These are phyloP conservation scores for Vitis hybrid DNA, from an alignment of 177 flowering plant genomes.

Conservation along the genomic window DNA sequence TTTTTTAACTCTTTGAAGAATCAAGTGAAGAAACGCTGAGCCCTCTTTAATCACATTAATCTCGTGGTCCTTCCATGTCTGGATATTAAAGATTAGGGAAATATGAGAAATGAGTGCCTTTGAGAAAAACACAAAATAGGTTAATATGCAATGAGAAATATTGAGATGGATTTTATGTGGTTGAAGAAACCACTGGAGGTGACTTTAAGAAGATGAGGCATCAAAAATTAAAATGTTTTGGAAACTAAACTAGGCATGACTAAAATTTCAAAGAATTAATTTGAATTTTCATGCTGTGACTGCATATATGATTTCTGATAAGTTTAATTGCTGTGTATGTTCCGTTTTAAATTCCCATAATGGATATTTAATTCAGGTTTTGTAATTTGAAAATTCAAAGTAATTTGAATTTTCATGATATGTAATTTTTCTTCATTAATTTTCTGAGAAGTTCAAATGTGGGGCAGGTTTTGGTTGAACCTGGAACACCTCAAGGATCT, in stretches of 20 bases:
- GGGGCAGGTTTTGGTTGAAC: slow-evolving; percentile 89
- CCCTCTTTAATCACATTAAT: neutral
- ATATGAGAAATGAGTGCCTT: neutral
- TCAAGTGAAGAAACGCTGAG: neutral
- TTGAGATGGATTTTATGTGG: neutral
- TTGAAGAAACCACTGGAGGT: neutral
- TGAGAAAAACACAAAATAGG: neutral
- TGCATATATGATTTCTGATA: too few relatives aligned
- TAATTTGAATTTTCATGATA: neutral
- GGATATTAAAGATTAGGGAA: neutral
- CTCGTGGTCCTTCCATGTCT: neutral
- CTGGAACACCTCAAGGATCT: slow-evolving; percentile 95
- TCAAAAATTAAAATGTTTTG: neutral
- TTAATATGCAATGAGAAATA: neutral
- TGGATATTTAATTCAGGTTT: neutral
- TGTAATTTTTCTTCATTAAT: neutral
- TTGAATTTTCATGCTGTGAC: too few relatives aligned
- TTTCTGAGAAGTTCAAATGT: slow-evolving; percentile 10
- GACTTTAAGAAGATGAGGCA: neutral
- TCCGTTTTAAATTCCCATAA: too few relatives aligned
- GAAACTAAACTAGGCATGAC: neutral
- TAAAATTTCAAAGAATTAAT: too few relatives aligned
- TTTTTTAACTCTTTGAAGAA: neutral
- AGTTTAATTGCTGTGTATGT: too few relatives aligned
- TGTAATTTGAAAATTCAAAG: neutral